Base-by-base conservation (phyloP, 371 early-diverging fungal genomes). In the Circinella umbellata region DNA sequence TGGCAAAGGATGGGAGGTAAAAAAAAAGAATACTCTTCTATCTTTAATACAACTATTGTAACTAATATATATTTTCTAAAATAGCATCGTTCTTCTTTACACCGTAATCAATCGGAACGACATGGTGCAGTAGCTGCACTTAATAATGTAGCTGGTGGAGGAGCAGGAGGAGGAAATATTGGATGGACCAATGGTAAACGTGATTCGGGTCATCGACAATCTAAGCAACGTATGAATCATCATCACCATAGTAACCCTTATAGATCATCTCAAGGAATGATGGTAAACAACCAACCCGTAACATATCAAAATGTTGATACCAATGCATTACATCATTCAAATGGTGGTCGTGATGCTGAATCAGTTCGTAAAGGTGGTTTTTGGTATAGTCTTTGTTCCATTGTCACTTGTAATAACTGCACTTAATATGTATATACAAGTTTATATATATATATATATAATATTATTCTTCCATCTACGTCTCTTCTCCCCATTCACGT, bases 1-100 rank as follows among this genome's bases (percentile, higher is more conserved):
- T 65, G 85, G 86, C 66, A 85, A 83, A 61, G 85, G 86, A 9
- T 83, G 82, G 80, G 87, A 87, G 79, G 79, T 80, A 79, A 73
- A 27, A 27, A 27, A 27, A 27, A 27, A 27, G 27, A 0, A 27
- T 27, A 27, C 27, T 27, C 27, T 27, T 27, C 27, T 2, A 27
- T 27, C 27, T 27, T 1, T 27, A 27, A 27, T 27, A 27, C 27
- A 61, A 5, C 11, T 35, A 17, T 46, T 51, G 11, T 42, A n/a
- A n/a, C 17, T n/a, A 5, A 51, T 15, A 17, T 13, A 14, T 13
- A 51, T 13, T 1, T n/a, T 13, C 7, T 13, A 18, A 27, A 63
- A 47, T 37, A 68, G 62, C 63, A 62, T 27, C 71, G 71, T 14
- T 71, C 71, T 4, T 71, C 71, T 39, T 37, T 67, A 53, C 73